These are phyloP conservation scores for Cyberlindnera xylosilytica DNA, from an alignment of 805 yeast genomes.

Conservation along the genomic window DNA sequence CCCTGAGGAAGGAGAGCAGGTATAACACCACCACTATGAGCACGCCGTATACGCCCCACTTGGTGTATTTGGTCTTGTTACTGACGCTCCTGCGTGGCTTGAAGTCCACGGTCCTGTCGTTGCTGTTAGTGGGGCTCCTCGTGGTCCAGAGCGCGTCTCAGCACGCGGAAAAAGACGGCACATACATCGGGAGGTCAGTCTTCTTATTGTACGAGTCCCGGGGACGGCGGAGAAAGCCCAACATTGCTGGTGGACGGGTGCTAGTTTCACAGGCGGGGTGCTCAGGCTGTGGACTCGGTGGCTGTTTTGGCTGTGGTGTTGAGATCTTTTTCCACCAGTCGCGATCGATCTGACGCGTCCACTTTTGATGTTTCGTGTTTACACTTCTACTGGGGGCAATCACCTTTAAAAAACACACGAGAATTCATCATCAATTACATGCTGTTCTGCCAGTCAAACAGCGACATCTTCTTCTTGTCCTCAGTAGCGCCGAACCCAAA, in stretches of 20 bases:
- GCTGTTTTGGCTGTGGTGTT: too few relatives aligned
- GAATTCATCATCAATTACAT: too few relatives aligned
- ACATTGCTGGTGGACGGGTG: conserved; percentile 10
- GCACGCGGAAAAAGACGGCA: conserved; percentile 5
- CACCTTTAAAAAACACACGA: too few relatives aligned
- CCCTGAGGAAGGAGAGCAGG: neutral
- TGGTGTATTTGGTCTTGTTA: neutral
- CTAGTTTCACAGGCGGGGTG: neutral
- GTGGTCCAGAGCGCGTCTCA: neutral
- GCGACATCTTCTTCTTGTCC: conserved; percentile 10
- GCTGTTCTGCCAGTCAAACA: conserved; percentile 28
- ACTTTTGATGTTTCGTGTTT: neutral
- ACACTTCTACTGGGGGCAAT: too few relatives aligned
- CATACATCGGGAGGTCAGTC: conserved; percentile 47
- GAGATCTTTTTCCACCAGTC: too few relatives aligned
- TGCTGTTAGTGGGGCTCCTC: conserved; percentile 5
- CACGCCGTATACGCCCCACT: conserved; percentile 1
- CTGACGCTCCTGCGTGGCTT: conserved; percentile 21
- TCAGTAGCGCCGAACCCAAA: neutral
- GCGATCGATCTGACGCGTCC: neutral
- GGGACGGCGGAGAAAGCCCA: conserved; percentile 10
- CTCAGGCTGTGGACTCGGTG: neutral
- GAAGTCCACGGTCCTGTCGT: conserved; percentile 29
- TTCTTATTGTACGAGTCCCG: conserved; percentile 38
- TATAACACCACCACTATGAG: neutral